Evolutionary conservation across 2,329 filamentous ascomycete genomes (phyloP).

Genomic region (Dothistroma pini): DNA sequence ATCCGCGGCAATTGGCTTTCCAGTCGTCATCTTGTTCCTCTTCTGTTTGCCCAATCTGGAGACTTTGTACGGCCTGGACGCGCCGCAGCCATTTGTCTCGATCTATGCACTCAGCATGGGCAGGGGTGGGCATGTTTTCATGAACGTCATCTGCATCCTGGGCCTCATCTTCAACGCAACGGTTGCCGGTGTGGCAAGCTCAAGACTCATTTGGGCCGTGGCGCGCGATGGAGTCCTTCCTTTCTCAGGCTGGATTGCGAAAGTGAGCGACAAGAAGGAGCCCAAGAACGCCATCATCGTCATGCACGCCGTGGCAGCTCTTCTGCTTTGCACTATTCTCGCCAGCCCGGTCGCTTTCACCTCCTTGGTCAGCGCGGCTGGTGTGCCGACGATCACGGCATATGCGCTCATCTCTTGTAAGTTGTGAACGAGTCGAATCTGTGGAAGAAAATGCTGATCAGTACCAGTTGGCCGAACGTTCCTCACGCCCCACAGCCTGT

Average conservation of each 20-base stretch:
- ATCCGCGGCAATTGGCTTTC: constrained; percentile 54
- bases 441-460: not conserved
- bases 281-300: constrained; percentile 59
- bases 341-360: constrained; percentile 47
- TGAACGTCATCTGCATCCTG: constrained; percentile 56
- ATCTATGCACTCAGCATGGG: constrained; percentile 57
- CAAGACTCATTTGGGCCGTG: constrained; percentile 60
- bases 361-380: constrained; percentile 39
- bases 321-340: constrained; percentile 58
- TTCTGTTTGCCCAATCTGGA: constrained; percentile 56
- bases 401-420: constrained; percentile 36
- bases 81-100: constrained; percentile 57
- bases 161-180: constrained; percentile 55
- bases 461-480: constrained; percentile 34
- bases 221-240: constrained; percentile 60
- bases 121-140: constrained; percentile 55
- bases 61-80: constrained; percentile 51
- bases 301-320: constrained; percentile 52
- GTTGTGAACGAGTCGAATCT: not conserved
- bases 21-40: constrained; percentile 56
- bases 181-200: constrained; percentile 57
- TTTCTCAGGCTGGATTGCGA: constrained; percentile 56
- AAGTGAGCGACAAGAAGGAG: constrained; percentile 52
- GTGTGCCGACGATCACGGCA: constrained; percentile 39
- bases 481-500: constrained; percentile 37